Conservation (phyloP, 2,329 filamentous ascomycete genomes). For the Blastomyces parvus region DNA sequence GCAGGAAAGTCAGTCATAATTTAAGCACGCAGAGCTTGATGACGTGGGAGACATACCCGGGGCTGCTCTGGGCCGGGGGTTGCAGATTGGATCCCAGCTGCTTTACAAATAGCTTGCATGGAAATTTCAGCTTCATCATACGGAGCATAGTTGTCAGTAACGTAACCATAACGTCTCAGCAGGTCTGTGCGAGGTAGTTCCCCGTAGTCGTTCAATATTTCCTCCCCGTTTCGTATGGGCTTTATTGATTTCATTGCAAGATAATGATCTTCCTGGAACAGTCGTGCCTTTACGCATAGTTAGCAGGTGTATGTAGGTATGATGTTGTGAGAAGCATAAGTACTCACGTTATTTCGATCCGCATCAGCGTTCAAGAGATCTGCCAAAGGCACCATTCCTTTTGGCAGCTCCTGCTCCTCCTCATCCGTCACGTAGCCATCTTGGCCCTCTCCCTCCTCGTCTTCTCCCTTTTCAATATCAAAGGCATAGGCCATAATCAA, state of each 20-base stretch:
- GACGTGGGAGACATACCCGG: slow-evolving; percentile 19
- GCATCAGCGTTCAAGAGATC: slow-evolving; percentile 86
- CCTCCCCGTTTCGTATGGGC: slow-evolving; percentile 58
- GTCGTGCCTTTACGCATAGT: slow-evolving; percentile 38
- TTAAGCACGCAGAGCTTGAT: background rate
- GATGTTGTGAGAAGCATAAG: background rate
- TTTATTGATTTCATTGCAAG: slow-evolving; percentile 65
- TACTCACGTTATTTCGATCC: slow-evolving; percentile 62
- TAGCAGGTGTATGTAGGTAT: background rate
- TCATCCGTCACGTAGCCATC: slow-evolving; percentile 50
- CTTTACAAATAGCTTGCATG: slow-evolving; percentile 47
- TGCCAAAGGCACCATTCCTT: slow-evolving; percentile 86
- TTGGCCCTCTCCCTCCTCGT: slow-evolving; percentile 48
- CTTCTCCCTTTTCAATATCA: slow-evolving; percentile 56
- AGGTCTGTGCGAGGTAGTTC: slow-evolving; percentile 74
- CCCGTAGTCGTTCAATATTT: slow-evolving; percentile 85
- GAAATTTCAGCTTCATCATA: slow-evolving; percentile 78
- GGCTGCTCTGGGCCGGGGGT: slow-evolving; percentile 24
- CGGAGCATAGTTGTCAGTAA: slow-evolving; percentile 64
- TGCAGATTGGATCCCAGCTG: slow-evolving; percentile 26
- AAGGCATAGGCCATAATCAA: slow-evolving; percentile 92
- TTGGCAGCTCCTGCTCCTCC: slow-evolving; percentile 51
- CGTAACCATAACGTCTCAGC: slow-evolving; percentile 75
- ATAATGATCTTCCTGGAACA: slow-evolving; percentile 49
- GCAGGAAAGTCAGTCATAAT: slow-evolving; percentile 12